Evolutionary conservation across 1,139 yeast species (phyloP).

Genomic region (Protomyces inouyei): DNA sequence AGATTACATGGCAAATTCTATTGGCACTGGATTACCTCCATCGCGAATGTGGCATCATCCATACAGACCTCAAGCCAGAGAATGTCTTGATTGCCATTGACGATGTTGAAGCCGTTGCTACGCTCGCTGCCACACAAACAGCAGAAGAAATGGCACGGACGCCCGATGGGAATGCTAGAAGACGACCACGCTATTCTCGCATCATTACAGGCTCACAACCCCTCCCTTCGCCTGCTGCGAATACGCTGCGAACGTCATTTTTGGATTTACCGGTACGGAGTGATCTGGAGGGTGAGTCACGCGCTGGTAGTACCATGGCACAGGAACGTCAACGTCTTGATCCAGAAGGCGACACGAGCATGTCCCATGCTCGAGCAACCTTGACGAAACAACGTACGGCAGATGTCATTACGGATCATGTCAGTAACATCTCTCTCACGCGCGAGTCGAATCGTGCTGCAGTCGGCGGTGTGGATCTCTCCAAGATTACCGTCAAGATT

Average conservation of each 20-base stretch:
- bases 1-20: constrained; percentile 70
- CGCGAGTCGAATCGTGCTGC: not conserved
- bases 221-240: constrained; percentile 50
- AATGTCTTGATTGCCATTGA: constrained; percentile 76
- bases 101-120: constrained; percentile 66
- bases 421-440: constrained; percentile 10
- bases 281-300: constrained; percentile 16
- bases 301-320: constrained; percentile 22
- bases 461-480: constrained; percentile 7
- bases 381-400: constrained; percentile 3
- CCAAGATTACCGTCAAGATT: constrained; percentile 53
- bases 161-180: constrained; percentile 30
- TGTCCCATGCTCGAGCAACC: not conserved
- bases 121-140: constrained; percentile 45
- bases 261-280: not conserved
- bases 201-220: constrained; percentile 84
- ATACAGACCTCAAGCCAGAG: constrained; percentile 87
- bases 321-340: constrained; percentile 13
- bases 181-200: constrained; percentile 63
- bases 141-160: constrained; percentile 31
- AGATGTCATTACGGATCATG: constrained; percentile 14
- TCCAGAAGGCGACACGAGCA: not conserved
- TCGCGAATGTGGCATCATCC: constrained; percentile 81
- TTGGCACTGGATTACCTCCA: constrained; percentile 76
- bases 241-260: not conserved